These are phyloP conservation scores for Geranomyces variabilis DNA, from an alignment of 192 early-diverging fungal species.

Conservation along the genomic window DNA sequence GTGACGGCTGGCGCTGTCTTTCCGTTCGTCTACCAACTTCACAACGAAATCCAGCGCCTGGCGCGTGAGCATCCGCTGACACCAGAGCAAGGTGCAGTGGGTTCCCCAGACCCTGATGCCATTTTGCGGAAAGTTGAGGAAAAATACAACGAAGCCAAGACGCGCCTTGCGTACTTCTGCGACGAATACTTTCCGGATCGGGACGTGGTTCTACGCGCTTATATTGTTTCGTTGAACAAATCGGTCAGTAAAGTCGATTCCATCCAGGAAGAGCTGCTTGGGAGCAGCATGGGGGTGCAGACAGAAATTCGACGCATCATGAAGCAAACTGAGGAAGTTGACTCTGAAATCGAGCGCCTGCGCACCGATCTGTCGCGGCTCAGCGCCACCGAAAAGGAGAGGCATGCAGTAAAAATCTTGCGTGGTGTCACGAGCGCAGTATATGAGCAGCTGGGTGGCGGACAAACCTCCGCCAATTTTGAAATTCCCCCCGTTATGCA, in stretches of 20 bases:
- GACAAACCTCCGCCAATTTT: not conserved
- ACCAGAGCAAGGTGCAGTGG: not conserved
- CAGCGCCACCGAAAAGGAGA: not conserved
- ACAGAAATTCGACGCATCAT: slow-evolving; percentile 8
- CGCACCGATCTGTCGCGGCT: not conserved
- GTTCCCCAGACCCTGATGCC: not conserved
- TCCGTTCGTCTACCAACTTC: slow-evolving; percentile 6
- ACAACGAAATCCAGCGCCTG: not conserved
- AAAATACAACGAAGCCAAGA: not conserved
- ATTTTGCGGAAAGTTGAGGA: not conserved
- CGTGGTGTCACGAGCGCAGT: slow-evolving; percentile 3
- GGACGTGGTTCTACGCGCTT: slow-evolving; percentile 9
- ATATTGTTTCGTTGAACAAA: not conserved
- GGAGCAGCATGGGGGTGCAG: slow-evolving; percentile 9
- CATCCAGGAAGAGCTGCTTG: slow-evolving; percentile 21
- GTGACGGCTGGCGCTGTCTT: not conserved
- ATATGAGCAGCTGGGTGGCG: slow-evolving; percentile 15
- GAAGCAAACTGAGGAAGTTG: slow-evolving; percentile 13
- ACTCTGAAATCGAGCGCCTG: not conserved
- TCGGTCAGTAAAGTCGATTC: not conserved
- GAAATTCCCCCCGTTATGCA: not conserved
- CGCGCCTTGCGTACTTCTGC: slow-evolving; percentile 7
- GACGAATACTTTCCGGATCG: slow-evolving; percentile 11
- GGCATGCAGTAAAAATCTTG: not conserved
- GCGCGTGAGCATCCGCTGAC: not conserved